These are phyloP conservation scores for Posidonia australis DNA, from an alignment of 106 monocot species.

Conservation along the genomic window DNA sequence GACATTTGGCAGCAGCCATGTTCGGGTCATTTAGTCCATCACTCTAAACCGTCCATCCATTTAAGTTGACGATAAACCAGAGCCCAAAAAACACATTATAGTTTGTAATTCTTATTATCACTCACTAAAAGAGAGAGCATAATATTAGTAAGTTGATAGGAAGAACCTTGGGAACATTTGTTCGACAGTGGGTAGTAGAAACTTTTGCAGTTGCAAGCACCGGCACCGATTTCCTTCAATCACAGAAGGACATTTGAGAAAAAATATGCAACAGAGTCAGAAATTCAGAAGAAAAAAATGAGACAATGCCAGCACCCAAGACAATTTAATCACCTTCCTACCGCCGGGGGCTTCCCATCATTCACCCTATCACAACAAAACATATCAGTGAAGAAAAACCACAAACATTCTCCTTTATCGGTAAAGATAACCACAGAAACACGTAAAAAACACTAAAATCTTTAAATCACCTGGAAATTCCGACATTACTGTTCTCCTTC, in stretches of 20 bases:
- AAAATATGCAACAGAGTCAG: background rate
- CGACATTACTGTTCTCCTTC: background rate
- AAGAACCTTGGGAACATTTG: slow-evolving; percentile 4
- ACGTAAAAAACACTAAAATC: background rate
- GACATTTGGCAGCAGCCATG: too few relatives aligned
- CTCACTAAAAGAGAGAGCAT: slow-evolving; percentile 24
- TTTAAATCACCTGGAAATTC: background rate
- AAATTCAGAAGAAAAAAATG: background rate
- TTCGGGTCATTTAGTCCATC: too few relatives aligned
- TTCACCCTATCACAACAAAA: background rate
- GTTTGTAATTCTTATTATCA: too few relatives aligned
- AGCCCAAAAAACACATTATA: too few relatives aligned
- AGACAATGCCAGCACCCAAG: background rate
- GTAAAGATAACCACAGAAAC: background rate
- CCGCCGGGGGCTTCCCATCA: background rate
- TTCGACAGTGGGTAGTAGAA: background rate
- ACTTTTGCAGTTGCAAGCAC: background rate
- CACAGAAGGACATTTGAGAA: background rate
- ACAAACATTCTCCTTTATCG: background rate
- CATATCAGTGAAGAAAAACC: background rate
- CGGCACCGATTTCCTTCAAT: slow-evolving; percentile 1
- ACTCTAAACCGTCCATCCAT: too few relatives aligned
- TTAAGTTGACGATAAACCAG: too few relatives aligned
- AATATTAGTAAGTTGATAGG: slow-evolving; percentile 23
- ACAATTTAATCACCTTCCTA: background rate